Evolutionary conservation across 2,329 filamentous ascomycete genomes (phyloP).

Genomic region (Dryadomyces sulphureus): DNA sequence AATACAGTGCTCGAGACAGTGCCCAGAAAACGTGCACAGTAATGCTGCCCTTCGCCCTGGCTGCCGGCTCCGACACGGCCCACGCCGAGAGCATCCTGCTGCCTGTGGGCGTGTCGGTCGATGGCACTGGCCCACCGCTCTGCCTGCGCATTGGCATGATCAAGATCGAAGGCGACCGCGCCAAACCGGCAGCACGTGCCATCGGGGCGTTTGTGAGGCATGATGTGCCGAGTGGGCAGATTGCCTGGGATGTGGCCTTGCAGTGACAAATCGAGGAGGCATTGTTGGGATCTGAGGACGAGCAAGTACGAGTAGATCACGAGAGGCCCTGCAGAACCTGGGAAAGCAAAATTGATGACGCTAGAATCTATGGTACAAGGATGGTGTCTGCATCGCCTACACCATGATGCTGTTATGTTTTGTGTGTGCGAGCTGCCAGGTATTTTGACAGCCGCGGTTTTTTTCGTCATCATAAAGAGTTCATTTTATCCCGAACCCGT

Average conservation of each 20-base stretch:
- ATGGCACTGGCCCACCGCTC: neutral
- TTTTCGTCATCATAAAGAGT: conserved; percentile 1
- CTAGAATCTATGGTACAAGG: neutral
- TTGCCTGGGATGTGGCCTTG: conserved; percentile 5
- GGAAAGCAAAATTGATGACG: neutral
- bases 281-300: neutral
- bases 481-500: neutral
- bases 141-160: conserved; percentile 16
- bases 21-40: neutral
- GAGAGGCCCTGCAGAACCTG: neutral
- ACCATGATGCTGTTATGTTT: neutral
- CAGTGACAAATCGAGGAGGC: neutral
- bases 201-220: conserved; percentile 12
- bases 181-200: conserved; percentile 15
- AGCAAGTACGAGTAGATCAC: neutral
- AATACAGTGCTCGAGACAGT: neutral
- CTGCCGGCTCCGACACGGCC: conserved; percentile 3
- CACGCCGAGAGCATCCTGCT: conserved; percentile 8
- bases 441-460: neutral
- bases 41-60: conserved; percentile 7
- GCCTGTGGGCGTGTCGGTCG: conserved; percentile 7
- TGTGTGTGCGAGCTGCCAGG: neutral
- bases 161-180: conserved; percentile 20
- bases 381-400: neutral
- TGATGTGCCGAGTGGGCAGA: neutral